Evolutionary conservation across 176 grass and related monocot species (phyloP).

Genomic region (Lolium rigidum): DNA sequence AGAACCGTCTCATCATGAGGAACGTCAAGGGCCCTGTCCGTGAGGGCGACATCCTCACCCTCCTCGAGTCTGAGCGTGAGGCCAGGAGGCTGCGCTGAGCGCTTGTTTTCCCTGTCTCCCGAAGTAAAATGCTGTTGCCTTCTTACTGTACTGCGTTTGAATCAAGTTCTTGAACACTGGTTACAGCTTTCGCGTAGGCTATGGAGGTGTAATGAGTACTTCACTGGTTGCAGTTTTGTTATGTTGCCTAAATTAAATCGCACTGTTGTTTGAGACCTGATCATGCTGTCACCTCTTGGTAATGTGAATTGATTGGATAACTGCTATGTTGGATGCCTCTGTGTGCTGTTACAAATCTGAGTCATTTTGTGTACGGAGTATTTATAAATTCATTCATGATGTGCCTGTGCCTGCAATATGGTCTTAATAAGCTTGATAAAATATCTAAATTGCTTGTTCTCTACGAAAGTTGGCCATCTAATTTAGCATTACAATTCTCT

Average conservation of each 20-base stretch:
- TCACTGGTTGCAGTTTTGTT: slow-evolving; percentile 39
- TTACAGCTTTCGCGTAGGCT: not conserved
- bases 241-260: slow-evolving; percentile 27
- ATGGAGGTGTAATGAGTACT: slow-evolving; percentile 36
- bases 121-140: slow-evolving; percentile 21
- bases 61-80: slow-evolving; percentile 90
- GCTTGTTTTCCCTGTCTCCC: not conserved
- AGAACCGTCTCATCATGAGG: slow-evolving; percentile 96
- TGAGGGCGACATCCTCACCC: slow-evolving; percentile 83
- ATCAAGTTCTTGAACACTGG: slow-evolving; percentile 33
- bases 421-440: not conserved
- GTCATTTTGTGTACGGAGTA: not conserved
- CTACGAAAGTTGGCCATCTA: no score
- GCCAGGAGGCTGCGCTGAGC: slow-evolving; percentile 83
- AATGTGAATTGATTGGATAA: not conserved
- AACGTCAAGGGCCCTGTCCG: slow-evolving; percentile 83
- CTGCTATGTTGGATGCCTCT: not conserved
- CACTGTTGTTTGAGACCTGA: not conserved
- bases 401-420: not conserved
- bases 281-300: not conserved
- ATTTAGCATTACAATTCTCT: no score
- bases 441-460: no score
- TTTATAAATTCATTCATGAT: not conserved
- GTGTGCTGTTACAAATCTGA: not conserved
- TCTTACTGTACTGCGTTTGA: slow-evolving; percentile 38